phyloP scores from a whole-genome alignment of 2,329 filamentous ascomycete species.

The Colletotrichum acutatum region DNA sequence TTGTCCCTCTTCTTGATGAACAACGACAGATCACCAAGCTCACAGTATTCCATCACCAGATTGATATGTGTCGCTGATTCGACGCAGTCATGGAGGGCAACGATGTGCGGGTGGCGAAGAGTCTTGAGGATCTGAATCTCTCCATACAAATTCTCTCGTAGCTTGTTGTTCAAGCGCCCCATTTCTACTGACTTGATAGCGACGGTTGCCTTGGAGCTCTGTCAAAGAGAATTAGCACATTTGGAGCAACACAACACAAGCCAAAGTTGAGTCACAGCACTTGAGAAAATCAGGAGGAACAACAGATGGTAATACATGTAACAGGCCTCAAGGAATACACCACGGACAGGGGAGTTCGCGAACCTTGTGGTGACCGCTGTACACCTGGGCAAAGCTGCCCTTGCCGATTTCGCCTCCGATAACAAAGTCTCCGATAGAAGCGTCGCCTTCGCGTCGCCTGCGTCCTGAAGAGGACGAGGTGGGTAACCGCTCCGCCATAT shows the following conservation, averaged over 20 bases:
- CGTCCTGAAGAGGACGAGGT: constrained; percentile 48
- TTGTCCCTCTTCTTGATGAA: constrained; percentile 96
- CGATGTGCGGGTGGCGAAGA: constrained; percentile 95
- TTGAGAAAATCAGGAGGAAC: neutral
- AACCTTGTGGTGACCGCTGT: constrained; percentile 87
- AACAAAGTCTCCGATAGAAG: constrained; percentile 76
- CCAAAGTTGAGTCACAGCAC: constrained; percentile 11
- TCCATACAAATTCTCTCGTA: constrained; percentile 94
- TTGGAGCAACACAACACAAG: neutral
- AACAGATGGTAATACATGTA: neutral
- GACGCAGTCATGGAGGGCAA: constrained; percentile 93
- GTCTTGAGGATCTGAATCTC: constrained; percentile 97
- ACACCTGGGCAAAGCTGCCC: constrained; percentile 97
- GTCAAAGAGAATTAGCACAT: constrained; percentile 4
- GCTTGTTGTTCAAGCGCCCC: constrained; percentile 90
- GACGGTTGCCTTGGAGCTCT: constrained; percentile 85
- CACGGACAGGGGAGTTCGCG: constrained; percentile 46
- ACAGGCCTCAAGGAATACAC: constrained; percentile 4
- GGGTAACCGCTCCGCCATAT: constrained; percentile 53
- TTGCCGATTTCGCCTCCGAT: constrained; percentile 93
- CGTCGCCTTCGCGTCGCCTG: constrained; percentile 41
- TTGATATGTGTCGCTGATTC: constrained; percentile 91
- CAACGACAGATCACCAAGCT: constrained; percentile 90
- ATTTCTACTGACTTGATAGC: constrained; percentile 98
- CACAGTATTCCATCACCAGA: constrained; percentile 98